Percentiles rank a stretch among this genome's conserved stretches.
phyloP scores from a whole-genome alignment of 2,329 filamentous ascomycete genomes.

The Sporothrix schenckii region DNA sequence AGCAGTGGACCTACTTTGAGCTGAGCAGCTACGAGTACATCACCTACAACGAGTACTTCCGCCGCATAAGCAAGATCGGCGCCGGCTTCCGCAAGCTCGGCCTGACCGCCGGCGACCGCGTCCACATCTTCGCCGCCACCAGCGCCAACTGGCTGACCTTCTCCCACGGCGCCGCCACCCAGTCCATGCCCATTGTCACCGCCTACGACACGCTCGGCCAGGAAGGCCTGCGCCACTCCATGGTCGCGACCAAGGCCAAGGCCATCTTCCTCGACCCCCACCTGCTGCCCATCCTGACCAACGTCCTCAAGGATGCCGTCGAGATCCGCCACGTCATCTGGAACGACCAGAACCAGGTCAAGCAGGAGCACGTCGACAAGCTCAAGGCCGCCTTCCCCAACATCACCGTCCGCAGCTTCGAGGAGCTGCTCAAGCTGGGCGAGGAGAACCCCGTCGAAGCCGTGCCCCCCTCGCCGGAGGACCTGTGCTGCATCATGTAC shows the following conservation, averaged over 20 bases:
- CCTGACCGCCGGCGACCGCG: constrained; percentile 65
- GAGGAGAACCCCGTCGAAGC: constrained; percentile 68
- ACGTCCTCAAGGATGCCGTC: constrained; percentile 56
- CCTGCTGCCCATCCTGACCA: constrained; percentile 62
- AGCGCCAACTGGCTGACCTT: constrained; percentile 57
- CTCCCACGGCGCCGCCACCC: constrained; percentile 62
- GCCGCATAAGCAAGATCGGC: constrained; percentile 67
- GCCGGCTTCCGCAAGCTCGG: constrained; percentile 73
- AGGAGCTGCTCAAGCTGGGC: constrained; percentile 56
- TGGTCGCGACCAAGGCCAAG: constrained; percentile 71
- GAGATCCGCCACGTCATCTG: constrained; percentile 58
- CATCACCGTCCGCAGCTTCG: constrained; percentile 54
- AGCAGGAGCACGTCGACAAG: constrained; percentile 55
- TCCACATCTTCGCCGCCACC: constrained; percentile 82
- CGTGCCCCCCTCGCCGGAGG: constrained; percentile 69
- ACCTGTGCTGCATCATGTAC: constrained; percentile 73
- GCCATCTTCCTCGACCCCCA: constrained; percentile 75
- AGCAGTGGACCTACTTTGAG: constrained; percentile 87
- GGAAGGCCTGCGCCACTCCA: constrained; percentile 72
- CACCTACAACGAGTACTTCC: constrained; percentile 77
- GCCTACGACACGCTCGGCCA: constrained; percentile 80
- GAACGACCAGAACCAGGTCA: constrained; percentile 57
- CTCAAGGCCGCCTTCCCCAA: constrained; percentile 54
- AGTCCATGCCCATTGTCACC: constrained; percentile 82
- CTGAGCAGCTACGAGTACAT: constrained; percentile 77